Conservation (phyloP, 116 monocot species). For the Papilionanthe hybrid region DNA sequence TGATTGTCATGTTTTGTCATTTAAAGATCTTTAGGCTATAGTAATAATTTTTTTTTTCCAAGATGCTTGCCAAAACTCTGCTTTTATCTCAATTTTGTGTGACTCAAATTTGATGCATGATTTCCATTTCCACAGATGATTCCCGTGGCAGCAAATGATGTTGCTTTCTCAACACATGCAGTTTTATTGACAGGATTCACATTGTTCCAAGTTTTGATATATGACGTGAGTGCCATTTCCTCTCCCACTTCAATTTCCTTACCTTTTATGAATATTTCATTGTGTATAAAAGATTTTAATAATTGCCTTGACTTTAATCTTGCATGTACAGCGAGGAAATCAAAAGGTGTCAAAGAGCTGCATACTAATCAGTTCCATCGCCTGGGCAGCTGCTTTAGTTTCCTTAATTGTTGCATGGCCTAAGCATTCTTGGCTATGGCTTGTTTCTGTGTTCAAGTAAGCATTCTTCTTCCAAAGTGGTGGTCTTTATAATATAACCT, state of each 20-base stretch:
- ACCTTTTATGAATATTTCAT: background rate
- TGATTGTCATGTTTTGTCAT: background rate
- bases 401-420: conserved; percentile 70
- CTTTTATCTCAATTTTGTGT: background rate
- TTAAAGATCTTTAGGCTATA: background rate
- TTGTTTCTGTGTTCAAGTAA: conserved; percentile 81
- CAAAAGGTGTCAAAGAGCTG: conserved; percentile 77
- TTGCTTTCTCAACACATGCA: conserved; percentile 87
- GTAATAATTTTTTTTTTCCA: background rate
- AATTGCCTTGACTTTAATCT: background rate
- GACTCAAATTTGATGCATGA: background rate
- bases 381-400: conserved; percentile 51
- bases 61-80: background rate
- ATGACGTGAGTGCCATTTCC: conserved; percentile 49
- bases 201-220: conserved; percentile 73
- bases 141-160: conserved; percentile 94
- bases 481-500: background rate
- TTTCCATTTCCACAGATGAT: conserved; percentile 53
- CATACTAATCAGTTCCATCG: conserved; percentile 44
- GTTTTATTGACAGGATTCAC: conserved; percentile 72
- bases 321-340: conserved; percentile 56
- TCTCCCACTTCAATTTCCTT: background rate
- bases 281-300: background rate
- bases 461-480: conserved; percentile 7
- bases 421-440: conserved; percentile 90